These are phyloP conservation scores for Flaveria brownii DNA, from an alignment of 129 eudicot species.

Conservation along the genomic window DNA sequence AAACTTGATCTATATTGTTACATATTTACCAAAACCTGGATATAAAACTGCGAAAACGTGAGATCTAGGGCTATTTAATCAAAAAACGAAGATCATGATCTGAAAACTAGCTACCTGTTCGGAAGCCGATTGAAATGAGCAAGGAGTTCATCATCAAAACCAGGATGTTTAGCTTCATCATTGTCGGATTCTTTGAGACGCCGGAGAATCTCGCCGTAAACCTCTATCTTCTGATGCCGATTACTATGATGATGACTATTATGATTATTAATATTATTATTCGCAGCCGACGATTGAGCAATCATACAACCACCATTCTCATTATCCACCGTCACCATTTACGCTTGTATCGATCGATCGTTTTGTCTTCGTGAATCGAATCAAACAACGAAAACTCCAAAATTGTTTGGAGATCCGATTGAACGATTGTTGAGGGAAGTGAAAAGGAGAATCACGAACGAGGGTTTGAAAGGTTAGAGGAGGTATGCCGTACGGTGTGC, in stretches of 20 bases:
- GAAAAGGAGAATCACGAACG: not conserved
- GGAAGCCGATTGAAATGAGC: constrained; percentile 95
- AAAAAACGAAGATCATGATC: not conserved
- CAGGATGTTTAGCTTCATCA: constrained; percentile 59
- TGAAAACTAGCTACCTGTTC: constrained; percentile 41
- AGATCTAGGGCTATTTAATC: constrained; percentile 4
- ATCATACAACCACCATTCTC: constrained; percentile 69
- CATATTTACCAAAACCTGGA: not conserved
- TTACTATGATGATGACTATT: constrained; percentile 16
- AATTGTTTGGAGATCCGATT: constrained; percentile 11
- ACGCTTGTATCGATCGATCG: not conserved
- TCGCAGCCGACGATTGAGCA: constrained; percentile 49
- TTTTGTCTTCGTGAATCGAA: constrained; percentile 10
- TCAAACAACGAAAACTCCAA: not conserved
- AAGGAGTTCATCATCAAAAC: constrained; percentile 86
- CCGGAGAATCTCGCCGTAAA: constrained; percentile 80
- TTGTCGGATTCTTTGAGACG: constrained; percentile 62
- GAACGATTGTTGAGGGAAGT: not conserved
- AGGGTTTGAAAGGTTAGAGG: constrained; percentile 5
- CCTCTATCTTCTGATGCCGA: constrained; percentile 77
- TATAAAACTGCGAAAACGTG: not conserved
- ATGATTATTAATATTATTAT: constrained; percentile 20
- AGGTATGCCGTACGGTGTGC: not conserved
- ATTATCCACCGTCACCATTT: constrained; percentile 87
- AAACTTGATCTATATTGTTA: not conserved